phyloP scores from a whole-genome alignment of 2,329 filamentous ascomycete genomes.

The Paecilomyces variotii region DNA sequence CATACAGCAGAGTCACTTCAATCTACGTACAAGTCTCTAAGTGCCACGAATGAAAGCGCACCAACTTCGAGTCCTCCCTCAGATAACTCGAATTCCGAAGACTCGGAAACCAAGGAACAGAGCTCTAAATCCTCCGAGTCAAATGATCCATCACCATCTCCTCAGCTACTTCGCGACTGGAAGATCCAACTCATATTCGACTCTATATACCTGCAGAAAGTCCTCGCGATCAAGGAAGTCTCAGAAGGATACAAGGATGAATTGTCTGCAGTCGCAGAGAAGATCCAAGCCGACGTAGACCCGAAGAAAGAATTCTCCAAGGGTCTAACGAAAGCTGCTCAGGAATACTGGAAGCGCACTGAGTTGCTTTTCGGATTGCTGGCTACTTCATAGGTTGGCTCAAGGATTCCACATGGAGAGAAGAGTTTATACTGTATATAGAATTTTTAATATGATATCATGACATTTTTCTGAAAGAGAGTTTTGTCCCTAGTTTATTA shows the following conservation, averaged over 20 bases:
- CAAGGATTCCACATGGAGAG: neutral
- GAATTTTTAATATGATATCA: neutral
- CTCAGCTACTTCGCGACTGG: conserved; percentile 16
- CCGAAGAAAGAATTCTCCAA: conserved; percentile 43
- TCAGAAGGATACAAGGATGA: conserved; percentile 17
- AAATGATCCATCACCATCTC: conserved; percentile 1
- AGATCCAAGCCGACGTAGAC: conserved; percentile 40
- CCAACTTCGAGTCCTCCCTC: neutral
- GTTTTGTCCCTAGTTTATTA: neutral
- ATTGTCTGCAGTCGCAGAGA: conserved; percentile 42
- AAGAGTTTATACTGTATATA: neutral
- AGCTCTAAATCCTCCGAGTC: neutral
- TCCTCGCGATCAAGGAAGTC: conserved; percentile 10
- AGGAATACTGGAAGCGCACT: conserved; percentile 77
- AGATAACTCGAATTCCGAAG: neutral
- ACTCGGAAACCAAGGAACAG: neutral
- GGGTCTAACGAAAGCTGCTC: conserved; percentile 53
- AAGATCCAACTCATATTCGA: conserved; percentile 34
- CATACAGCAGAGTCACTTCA: conserved; percentile 34
- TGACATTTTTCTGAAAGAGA: neutral
- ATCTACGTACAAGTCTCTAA: conserved; percentile 15
- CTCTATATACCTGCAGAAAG: conserved; percentile 22
- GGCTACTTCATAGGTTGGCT: conserved; percentile 19
- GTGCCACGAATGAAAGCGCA: conserved; percentile 2
- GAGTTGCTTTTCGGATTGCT: conserved; percentile 74